Evolutionary conservation across 2,329 filamentous ascomycete species (phyloP).

Genomic region (Diaporthe capsici): DNA sequence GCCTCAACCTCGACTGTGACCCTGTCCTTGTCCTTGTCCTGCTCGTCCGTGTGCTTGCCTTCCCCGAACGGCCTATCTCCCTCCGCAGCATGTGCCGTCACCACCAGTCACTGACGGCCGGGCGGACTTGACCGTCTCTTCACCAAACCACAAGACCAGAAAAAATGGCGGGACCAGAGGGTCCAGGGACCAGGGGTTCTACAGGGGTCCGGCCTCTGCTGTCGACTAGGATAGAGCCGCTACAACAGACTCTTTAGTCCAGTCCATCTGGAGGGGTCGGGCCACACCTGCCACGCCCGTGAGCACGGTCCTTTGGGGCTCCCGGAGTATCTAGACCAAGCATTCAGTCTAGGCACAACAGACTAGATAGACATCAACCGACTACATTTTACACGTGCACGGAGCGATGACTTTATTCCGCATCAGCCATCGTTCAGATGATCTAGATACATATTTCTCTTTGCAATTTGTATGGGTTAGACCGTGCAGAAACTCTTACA

Average conservation of each 20-base stretch:
- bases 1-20: not conserved
- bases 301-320: slow-evolving; percentile 7
- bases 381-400: not conserved
- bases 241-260: not conserved
- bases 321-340: not conserved
- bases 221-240: not conserved
- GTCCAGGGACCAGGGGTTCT: slow-evolving; percentile 2
- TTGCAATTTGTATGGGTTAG: not conserved
- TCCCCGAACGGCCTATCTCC: not conserved
- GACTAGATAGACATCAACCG: not conserved
- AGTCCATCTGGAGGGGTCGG: slow-evolving; percentile 3
- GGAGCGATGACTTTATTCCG: not conserved
- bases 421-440: not conserved
- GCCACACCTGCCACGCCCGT: not conserved
- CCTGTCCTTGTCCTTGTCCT: slow-evolving; percentile 14
- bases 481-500: not conserved
- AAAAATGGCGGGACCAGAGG: slow-evolving; percentile 23
- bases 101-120: not conserved
- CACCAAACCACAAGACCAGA: slow-evolving; percentile 30
- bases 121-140: slow-evolving; percentile 33
- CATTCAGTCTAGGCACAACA: not conserved
- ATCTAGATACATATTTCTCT: not conserved
- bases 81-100: not conserved
- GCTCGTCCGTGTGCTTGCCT: not conserved
- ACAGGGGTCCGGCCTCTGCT: not conserved